Percentiles rank a stretch among this genome's conserved stretches.
Conservation (phyloP, 495 filamentous ascomycete genomes). For the Penicillium angulare region DNA sequence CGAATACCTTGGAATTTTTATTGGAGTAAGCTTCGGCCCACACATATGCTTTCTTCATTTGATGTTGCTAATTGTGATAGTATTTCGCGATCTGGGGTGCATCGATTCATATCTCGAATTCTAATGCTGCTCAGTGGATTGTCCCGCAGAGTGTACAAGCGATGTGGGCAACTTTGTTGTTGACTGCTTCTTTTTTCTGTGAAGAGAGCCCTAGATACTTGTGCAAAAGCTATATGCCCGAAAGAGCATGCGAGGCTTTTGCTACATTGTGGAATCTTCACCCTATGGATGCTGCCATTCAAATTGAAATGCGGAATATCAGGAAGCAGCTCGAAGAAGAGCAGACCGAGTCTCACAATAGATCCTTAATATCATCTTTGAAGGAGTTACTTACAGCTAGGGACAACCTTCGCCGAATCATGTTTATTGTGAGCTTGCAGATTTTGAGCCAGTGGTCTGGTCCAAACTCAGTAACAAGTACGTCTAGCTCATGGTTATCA, state of each 20-base stretch:
- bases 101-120: constrained; percentile 49
- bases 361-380: constrained; percentile 42
- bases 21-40: constrained; percentile 22
- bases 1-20: constrained; percentile 62
- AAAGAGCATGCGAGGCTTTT: constrained; percentile 42
- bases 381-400: constrained; percentile 51
- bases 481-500: not conserved
- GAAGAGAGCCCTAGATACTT: constrained; percentile 60
- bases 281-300: constrained; percentile 43
- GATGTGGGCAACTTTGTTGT: constrained; percentile 56
- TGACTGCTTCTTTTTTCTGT: constrained; percentile 49
- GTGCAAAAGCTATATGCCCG: constrained; percentile 41
- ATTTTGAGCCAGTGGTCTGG: constrained; percentile 62
- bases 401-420: constrained; percentile 53
- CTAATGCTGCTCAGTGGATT: constrained; percentile 46
- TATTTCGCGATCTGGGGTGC: constrained; percentile 48
- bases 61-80: constrained; percentile 6
- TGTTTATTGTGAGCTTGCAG: constrained; percentile 50
- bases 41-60: no score
- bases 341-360: constrained; percentile 39
- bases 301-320: constrained; percentile 50
- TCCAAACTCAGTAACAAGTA: constrained; percentile 48
- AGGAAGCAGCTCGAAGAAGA: constrained; percentile 48
- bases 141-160: constrained; percentile 59
- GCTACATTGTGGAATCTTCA: constrained; percentile 49